Base-by-base conservation (phyloP, 2,329 filamentous ascomycete species). In the Periconia digitata region DNA sequence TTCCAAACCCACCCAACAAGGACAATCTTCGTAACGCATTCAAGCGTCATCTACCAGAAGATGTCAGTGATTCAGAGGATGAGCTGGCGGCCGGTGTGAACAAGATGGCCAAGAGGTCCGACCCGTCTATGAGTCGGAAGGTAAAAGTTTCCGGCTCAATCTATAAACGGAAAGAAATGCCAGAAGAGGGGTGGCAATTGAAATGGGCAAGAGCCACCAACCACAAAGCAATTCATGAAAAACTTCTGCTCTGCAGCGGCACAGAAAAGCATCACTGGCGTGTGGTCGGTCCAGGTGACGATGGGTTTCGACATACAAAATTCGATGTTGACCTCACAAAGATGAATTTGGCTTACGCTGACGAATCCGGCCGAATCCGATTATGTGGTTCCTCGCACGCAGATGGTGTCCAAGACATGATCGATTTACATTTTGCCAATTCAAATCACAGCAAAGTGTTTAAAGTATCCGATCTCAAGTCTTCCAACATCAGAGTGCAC, bases 371-470 rank as follows among this genome's bases (percentile, higher is more conserved):
- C 7, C 53, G 53, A 8, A 54, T 67, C 29, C 60, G 65, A 16
- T 24, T 70, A 3, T 24, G 29, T 16, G 63, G 65, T 1, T 32
- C 55, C 12, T 27, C 40, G 10, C 6, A 6, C 3, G 24, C 38
- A 6, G 36, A 58, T 12, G 54, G 51, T 5, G 49, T 51, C 17
- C 23, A 7, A 3, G 40, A 49, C 20, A 50, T 47, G 32, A 52
- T 57, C 42, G 65, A 69, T 36, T 37, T 70, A 7, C 20, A 56
- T 13, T 69, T 70, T 41, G 20, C 36, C 10, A 12, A 57, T 3
- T 17, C 37, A 2, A 1, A 29, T 0, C 45, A 59, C n/a, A 56
- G 61, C 18, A 3, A 20, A 16, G n/a, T 10, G 13, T 38, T 21
- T 29, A 47, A 16, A 40, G 27, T 21, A 27, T 2, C 29, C 2